Base-by-base conservation (phyloP, 352 stramenopile genomes). In the Stramenopiles sp. region DNA sequence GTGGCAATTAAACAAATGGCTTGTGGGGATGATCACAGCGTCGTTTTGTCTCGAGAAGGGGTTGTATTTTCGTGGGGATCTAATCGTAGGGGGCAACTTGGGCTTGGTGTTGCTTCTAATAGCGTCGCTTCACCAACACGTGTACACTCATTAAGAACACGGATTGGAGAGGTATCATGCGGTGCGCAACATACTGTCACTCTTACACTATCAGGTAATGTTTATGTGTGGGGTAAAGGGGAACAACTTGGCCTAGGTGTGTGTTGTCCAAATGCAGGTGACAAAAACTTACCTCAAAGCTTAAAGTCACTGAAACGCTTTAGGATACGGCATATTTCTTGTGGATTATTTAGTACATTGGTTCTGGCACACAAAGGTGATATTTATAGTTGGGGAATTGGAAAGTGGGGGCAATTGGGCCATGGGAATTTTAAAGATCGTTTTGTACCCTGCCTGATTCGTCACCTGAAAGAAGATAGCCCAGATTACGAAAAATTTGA, bases 41-140 rank as follows among this genome's bases (percentile, higher is more conserved):
- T 76, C 3, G 77, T 37, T 3, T 32, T 33, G 12, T 31, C 76
- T 0, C 25, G 34, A 4, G 74, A 76, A 3, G 77, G 77, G 12
- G 3, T 34, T 3, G 34, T 80, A 1, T 79, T 78, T 68, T 37
- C 77, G 1, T 80, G 77, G 77, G 77, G 77, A 3, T 33, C 25
- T 12, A 74, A 74, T 3, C 37, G n/a, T 0, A 37, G 43, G 25
- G 77, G 77, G 18, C 77, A 80, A 73, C 73, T 80, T 1, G 77
- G 77, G 6, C 68, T 77, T 37, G 77, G 77, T 1, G n/a, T n/a
- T n/a, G 53, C 2, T 6, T 6, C 2, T 6, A 6, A 71, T 6
- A 71, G 1, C 12, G 33, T 31, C 6, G 6, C 2, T 6, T 31
- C 35, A 35, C 53, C 53, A 6, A 71, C 53, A 71, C 53, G 53